Conservation (phyloP, 2,329 filamentous ascomycete genomes). For the Stachybotrys chartarum region DNA sequence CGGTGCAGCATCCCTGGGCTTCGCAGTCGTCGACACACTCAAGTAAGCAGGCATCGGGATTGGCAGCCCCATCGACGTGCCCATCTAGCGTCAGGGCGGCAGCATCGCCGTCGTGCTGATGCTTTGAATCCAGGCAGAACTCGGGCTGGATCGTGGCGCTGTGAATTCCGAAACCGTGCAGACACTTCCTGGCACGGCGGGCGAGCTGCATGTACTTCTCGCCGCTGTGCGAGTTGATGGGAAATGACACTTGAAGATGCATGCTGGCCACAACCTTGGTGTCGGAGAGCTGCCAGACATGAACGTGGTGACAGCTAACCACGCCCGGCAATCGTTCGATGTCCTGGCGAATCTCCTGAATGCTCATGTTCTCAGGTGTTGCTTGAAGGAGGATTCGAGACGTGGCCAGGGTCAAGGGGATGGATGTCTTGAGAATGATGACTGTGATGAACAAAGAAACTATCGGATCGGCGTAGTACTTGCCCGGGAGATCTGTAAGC, state of each 20-base stretch:
- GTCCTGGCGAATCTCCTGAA: constrained; percentile 88
- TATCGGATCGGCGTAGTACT: constrained; percentile 81
- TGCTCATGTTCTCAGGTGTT: constrained; percentile 78
- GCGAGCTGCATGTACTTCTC: constrained; percentile 88
- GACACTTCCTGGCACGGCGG: constrained; percentile 72
- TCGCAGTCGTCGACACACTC: constrained; percentile 34
- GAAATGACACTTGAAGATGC: constrained; percentile 87
- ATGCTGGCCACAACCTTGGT: constrained; percentile 90
- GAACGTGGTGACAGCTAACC: constrained; percentile 86
- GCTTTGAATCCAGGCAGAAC: constrained; percentile 53
- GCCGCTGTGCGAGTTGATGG: constrained; percentile 73
- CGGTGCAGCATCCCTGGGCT: constrained; percentile 22
- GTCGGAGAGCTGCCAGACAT: constrained; percentile 96
- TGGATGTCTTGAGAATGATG: constrained; percentile 65
- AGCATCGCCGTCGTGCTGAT: constrained; percentile 29
- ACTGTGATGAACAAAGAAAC: constrained; percentile 93
- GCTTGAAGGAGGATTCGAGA: constrained; percentile 89
- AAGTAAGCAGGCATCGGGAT: constrained; percentile 38
- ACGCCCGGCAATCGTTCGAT: constrained; percentile 81
- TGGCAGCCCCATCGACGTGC: constrained; percentile 12
- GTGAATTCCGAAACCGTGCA: constrained; percentile 95
- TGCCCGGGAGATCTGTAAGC: constrained; percentile 74
- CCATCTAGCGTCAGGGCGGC: constrained; percentile 29
- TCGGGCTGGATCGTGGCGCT: constrained; percentile 97
- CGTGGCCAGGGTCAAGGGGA: constrained; percentile 72